Percentiles rank a stretch among this genome's conserved stretches.
These are phyloP conservation scores for Penicillium steckii DNA, from an alignment of 495 filamentous ascomycete species.

Conservation along the genomic window DNA sequence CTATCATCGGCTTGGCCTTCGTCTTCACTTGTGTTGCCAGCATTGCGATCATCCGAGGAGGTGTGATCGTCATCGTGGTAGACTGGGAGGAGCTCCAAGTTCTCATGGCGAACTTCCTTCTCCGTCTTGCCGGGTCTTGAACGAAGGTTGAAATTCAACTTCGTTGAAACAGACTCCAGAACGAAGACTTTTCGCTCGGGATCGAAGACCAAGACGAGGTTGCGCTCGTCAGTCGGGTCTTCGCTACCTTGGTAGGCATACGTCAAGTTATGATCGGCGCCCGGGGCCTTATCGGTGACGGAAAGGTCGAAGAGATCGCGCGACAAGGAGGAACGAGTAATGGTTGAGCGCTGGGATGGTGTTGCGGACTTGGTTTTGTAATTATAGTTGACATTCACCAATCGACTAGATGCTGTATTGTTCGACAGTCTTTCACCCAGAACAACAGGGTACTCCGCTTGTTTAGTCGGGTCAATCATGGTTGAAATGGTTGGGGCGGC, in stretches of 20 bases:
- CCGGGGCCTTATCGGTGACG: constrained; percentile 48
- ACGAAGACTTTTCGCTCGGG: constrained; percentile 48
- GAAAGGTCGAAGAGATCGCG: constrained; percentile 47
- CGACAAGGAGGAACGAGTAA: constrained; percentile 38
- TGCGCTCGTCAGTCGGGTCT: constrained; percentile 40
- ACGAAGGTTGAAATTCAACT: constrained; percentile 57
- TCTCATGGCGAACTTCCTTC: constrained; percentile 38
- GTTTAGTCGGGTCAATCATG: constrained; percentile 50
- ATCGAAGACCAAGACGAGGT: constrained; percentile 54
- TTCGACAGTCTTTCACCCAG: constrained; percentile 41
- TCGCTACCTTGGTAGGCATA: constrained; percentile 53
- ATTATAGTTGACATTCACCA: constrained; percentile 50
- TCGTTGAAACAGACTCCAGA: constrained; percentile 49
- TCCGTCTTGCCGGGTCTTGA: constrained; percentile 47
- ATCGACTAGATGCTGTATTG: constrained; percentile 19
- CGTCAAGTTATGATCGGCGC: constrained; percentile 38
- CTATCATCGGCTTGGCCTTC: constrained; percentile 47
- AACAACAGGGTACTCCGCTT: constrained; percentile 48
- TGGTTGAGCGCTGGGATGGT: constrained; percentile 36
- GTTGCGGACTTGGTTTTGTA: constrained; percentile 52
- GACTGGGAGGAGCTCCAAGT: constrained; percentile 47
- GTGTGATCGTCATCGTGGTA: constrained; percentile 39
- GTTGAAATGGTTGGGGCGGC: constrained; percentile 37
- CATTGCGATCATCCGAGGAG: constrained; percentile 40
- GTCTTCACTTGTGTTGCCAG: constrained; percentile 38